Base-by-base conservation (phyloP, 306 rosid genomes). In the Quercus bicolor region DNA sequence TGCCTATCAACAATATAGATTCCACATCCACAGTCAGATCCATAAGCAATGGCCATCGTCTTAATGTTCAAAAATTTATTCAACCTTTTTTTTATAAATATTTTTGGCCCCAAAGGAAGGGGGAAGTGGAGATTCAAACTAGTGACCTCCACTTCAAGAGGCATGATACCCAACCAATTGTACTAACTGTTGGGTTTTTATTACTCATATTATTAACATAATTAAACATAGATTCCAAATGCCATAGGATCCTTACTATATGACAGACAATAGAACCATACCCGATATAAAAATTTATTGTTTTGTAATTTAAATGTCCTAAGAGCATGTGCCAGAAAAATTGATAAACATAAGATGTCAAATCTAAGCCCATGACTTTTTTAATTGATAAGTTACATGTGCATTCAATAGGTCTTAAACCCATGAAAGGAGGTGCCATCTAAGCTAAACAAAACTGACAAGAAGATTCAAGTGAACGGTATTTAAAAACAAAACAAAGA, bases 1-100 rank as follows among this genome's bases (percentile, higher is more conserved):
- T 78, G 94, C 92, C 99, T 96, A 78, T 80, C 64, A 74, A 86
- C 73, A 86, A 76, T 56, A 72, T 79, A 78, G 77, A 76, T 79
- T 57, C 26, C 23, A 82, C 40, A 56, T 75, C 7, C 70, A 80
- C 68, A 20, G 59, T 82, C 75, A 86, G 87, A 74, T 80, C 51
- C 75, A 72, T 57, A 70, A 84, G 33, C 69, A 57, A 56, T 31
- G 57, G 71, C 43, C 77, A 45, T 75, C 68, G 20, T 56, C 64
- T 82, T 70, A 34, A 56, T 60, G 43, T 51, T 53, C 48, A 79
- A 83, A 29, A 5, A 77, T 75, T 33, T 48, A 10, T 48, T 48
- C 53, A 10, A 0, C 15, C 5, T 12, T 48, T 48, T 48, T 12
- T 12, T 12, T 0, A 48, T 12, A 48, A 48, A 10, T 48, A 48